Base-by-base conservation (phyloP, 495 filamentous ascomycete species). In the Trichoderma erinaceum region DNA sequence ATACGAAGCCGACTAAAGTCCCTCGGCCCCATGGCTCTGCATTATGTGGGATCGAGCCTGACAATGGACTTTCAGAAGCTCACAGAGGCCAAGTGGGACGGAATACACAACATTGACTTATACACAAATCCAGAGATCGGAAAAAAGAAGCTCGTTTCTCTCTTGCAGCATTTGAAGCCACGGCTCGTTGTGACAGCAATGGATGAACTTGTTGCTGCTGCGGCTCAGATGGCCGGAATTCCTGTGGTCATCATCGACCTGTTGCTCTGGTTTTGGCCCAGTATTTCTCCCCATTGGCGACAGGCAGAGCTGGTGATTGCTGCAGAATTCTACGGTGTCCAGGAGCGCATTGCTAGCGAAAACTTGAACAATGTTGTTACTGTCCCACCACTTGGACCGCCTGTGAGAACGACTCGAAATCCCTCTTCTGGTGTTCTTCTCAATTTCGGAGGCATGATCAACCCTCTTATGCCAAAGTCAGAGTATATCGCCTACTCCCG, bases 391-490 rank as follows among this genome's bases (percentile, higher is more conserved):
- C 50, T 56, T 21, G 50, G 50, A 56, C 50, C 50, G 10, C 50
- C 50, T 7, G 16, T n/a, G 8, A 56, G 50, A 25, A 25, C 50
- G 10, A 56, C 18, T 25, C 8, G 8, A n/a, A n/a, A n/a, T 25
- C 50, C 50, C 21, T 56, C 18, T 4, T 3, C 16, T 4, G 21
- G 21, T n/a, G n/a, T 56, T 21, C 50, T 56, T 23, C 50, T 56
- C 50, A 56, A 56, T 25, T 56, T 56, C n/a, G 50, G 50, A 56
- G 50, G 50, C 16, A 56, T 56, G 50, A n/a, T 56, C 50, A 56
- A 56, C n/a, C 50, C 50, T 56, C 50, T 56, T 1, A 56, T 56
- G 50, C 50, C 50, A 56, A 56, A 56, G 10, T 16, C 25, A 56
- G 50, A 56, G n/a, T 56, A 56, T 6, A 25, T 56, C 5, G 50